Percentiles rank a stretch among this genome's conserved stretches.
These are phyloP conservation scores for Alternaria sp. DNA, from an alignment of 2,329 filamentous ascomycete genomes.

Conservation along the genomic window DNA sequence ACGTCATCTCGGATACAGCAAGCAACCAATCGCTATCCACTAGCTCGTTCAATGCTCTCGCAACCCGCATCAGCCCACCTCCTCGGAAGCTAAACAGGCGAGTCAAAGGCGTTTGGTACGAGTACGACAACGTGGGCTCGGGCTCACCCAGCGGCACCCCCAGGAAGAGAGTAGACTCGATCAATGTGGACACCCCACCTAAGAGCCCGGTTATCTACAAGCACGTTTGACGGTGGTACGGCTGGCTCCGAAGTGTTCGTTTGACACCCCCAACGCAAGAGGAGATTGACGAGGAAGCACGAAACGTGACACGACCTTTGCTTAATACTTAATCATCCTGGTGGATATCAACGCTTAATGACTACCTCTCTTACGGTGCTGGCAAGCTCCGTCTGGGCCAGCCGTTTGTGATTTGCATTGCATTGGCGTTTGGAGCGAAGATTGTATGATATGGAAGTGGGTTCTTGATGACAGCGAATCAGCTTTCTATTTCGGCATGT, in stretches of 20 bases:
- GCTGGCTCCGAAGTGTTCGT: neutral
- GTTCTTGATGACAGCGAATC: neutral
- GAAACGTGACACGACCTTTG: neutral
- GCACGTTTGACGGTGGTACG: conserved; percentile 8
- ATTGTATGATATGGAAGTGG: neutral
- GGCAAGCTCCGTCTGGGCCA: neutral
- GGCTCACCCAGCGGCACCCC: conserved; percentile 13
- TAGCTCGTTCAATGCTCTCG: conserved; percentile 18
- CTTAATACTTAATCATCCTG: neutral
- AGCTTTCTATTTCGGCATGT: neutral
- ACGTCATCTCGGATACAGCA: conserved; percentile 21
- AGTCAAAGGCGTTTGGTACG: conserved; percentile 48
- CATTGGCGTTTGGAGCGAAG: neutral
- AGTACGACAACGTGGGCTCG: conserved; percentile 35
- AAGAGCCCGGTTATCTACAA: conserved; percentile 27
- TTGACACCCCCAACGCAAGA: neutral
- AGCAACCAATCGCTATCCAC: conserved; percentile 15
- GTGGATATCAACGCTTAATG: neutral
- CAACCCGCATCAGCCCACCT: conserved; percentile 33
- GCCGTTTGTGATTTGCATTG: neutral
- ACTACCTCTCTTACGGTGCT: neutral
- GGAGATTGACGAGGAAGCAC: neutral
- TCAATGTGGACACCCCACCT: conserved; percentile 29
- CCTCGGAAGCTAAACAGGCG: conserved; percentile 42
- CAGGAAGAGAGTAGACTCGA: conserved; percentile 20